These are phyloP conservation scores for Bruguiera sexangula DNA, from an alignment of 345 rosid species.

Conservation along the genomic window DNA sequence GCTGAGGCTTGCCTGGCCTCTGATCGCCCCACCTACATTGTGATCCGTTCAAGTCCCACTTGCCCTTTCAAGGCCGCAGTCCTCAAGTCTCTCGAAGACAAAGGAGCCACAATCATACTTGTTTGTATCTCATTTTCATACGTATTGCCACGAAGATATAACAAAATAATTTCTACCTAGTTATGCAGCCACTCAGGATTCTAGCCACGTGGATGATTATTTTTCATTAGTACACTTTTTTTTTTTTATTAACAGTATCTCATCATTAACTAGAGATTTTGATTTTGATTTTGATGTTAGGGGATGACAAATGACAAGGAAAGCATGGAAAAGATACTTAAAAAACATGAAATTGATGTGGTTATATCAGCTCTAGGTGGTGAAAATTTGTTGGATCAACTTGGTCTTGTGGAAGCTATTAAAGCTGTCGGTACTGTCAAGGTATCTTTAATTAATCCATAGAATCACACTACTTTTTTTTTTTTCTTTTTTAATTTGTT, in stretches of 20 bases:
- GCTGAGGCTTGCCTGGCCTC: constrained; percentile 50
- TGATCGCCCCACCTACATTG: constrained; percentile 53
- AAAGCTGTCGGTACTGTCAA: constrained; percentile 53
- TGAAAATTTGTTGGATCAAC: constrained; percentile 32
- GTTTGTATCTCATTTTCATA: constrained; percentile 12
- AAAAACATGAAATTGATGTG: constrained; percentile 48
- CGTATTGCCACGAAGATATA: no score
- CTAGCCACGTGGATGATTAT: no score
- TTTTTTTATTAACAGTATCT: neutral
- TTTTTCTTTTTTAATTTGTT: no score
- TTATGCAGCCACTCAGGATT: no score
- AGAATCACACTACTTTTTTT: no score
- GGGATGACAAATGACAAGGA: constrained; percentile 39
- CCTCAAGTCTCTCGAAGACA: constrained; percentile 35
- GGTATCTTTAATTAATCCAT: constrained; percentile 25
- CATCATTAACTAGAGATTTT: no score
- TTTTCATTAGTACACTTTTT: neutral
- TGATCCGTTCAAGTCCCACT: constrained; percentile 33
- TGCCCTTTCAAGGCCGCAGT: constrained; percentile 27
- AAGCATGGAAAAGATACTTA: constrained; percentile 45
- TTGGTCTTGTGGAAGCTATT: constrained; percentile 44
- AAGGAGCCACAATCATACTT: constrained; percentile 45
- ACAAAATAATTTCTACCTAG: no score
- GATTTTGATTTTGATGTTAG: constrained; percentile 19
- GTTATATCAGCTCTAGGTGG: constrained; percentile 64